Evolutionary conservation across 495 filamentous ascomycete species (phyloP), one percentile per base, ranked within the genome.

Genomic region (Aspergillus taichungensis): DNA sequence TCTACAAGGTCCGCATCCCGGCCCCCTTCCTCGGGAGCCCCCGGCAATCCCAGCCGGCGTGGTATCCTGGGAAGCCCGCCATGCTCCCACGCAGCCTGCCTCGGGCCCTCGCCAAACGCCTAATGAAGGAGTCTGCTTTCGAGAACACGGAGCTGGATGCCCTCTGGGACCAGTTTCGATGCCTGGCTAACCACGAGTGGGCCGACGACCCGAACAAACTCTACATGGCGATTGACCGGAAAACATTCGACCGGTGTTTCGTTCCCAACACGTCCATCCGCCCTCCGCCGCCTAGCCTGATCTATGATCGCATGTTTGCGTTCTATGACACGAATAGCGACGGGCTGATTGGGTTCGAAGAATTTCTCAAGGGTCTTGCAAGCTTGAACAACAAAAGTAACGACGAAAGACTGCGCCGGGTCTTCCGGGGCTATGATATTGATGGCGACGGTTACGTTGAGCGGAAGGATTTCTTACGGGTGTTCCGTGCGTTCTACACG

Each of bases 151-250:
- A 95, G 57, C 64, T 97, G 3, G 88, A 97, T 63, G 92, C 88
- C 28, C 77, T 92, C 27, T 97, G 88, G 83, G 91, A 96, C 54
- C 94, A 96, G 55, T 97, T 94, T 76, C 86, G 84, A 7, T 95
- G 87, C 49, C 77, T 95, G 53, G 92, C 92, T 8, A 87, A 83
- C 49, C 81, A 80, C 8, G 83, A 90, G 56, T 95, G 85, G 83
- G 63, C 77, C n/a, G 75, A 83, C 13, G 90, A 96, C 55, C 88
- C 88, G 0, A 78, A 85, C 55, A 69, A 79, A 27, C 73, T 94
- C 30, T 65, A 75, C 44, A 75, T 88, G 54, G 92, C 89, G 8
- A 95, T 99, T 66, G 88, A 94, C 49, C 80, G 87, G 29, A 82
- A 82, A 55, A 92, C 87, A 0, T 97, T 98, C 64, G 85, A 94